phyloP scores from a whole-genome alignment of 805 yeast species.

The Cyberlindnera petersonii region DNA sequence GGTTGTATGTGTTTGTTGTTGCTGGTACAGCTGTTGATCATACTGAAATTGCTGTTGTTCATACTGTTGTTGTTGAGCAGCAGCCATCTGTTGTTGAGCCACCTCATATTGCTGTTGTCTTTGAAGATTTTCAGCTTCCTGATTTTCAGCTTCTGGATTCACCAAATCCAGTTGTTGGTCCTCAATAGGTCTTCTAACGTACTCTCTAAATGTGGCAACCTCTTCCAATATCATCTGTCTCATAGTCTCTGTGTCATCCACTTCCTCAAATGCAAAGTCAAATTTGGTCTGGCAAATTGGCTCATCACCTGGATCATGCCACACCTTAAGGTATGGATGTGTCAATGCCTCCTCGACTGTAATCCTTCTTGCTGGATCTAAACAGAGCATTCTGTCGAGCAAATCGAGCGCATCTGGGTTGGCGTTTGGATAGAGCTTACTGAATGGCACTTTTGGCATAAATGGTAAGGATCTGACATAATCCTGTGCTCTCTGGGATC shows the following conservation, averaged over 20 bases:
- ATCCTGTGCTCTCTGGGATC: conserved; percentile 85
- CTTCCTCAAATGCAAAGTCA: conserved; percentile 79
- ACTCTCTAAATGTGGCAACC: conserved; percentile 71
- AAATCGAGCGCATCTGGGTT: conserved; percentile 84
- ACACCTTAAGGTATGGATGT: conserved; percentile 83
- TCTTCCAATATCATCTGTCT: conserved; percentile 75
- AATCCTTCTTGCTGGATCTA: conserved; percentile 81
- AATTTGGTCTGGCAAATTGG: conserved; percentile 76
- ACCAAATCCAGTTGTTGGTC: conserved; percentile 42
- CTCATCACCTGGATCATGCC: conserved; percentile 95
- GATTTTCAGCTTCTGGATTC: conserved; percentile 27
- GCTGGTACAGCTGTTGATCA: conserved; percentile 10
- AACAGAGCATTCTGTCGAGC: conserved; percentile 71
- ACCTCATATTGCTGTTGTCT: conserved; percentile 10
- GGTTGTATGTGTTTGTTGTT: conserved; percentile 12
- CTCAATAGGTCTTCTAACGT: conserved; percentile 72
- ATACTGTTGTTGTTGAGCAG: conserved; percentile 20
- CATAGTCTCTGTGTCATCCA: conserved; percentile 74
- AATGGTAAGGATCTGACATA: conserved; percentile 84
- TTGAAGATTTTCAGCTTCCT: conserved; percentile 23
- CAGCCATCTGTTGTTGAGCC: conserved; percentile 16
- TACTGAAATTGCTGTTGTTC: conserved; percentile 19
- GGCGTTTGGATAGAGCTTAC: conserved; percentile 72
- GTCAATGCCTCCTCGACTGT: conserved; percentile 83
- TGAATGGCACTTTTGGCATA: conserved; percentile 75